Evolutionary conservation across 371 early-diverging fungal species (phyloP).

Genomic region (Sporodiniella umbellata): DNA sequence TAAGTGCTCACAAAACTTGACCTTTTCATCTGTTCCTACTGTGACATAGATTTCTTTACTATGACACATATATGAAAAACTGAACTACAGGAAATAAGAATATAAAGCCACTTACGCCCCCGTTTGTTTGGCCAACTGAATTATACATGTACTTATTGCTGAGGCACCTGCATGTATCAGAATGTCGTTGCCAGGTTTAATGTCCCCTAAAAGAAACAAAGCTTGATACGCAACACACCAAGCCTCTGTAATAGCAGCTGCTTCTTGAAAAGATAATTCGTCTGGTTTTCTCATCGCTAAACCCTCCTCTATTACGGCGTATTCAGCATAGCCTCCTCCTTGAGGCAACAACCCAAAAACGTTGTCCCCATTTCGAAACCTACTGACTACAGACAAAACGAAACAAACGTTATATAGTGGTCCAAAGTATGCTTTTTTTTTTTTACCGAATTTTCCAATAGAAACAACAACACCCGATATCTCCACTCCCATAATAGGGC

Average conservation of each 20-base stretch:
- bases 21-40: conserved; percentile 66
- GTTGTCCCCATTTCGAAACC: conserved; percentile 57
- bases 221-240: conserved; percentile 85
- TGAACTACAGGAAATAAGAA: background rate
- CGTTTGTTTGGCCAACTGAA: conserved; percentile 68
- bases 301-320: conserved; percentile 56
- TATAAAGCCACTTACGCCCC: conserved; percentile 52
- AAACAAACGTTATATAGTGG: too few relatives aligned
- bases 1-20: conserved; percentile 56
- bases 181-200: conserved; percentile 61
- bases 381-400: conserved; percentile 25
- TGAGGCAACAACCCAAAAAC: conserved; percentile 74
- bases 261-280: conserved; percentile 55
- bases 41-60: conserved; percentile 62
- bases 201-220: conserved; percentile 54
- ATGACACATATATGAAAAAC: background rate
- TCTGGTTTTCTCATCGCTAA: conserved; percentile 65
- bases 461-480: conserved; percentile 65
- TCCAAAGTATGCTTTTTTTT: background rate
- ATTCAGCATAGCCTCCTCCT: conserved; percentile 70
- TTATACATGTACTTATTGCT: conserved; percentile 74
- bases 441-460: conserved; percentile 40
- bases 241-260: conserved; percentile 72
- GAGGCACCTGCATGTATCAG: conserved; percentile 81
- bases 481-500: conserved; percentile 74